A percentile compares a stretch with the other conserved stretches of the same genome.
phyloP scores from a whole-genome alignment of 2,329 filamentous ascomycete genomes.

The Aureobasidium sp. region DNA sequence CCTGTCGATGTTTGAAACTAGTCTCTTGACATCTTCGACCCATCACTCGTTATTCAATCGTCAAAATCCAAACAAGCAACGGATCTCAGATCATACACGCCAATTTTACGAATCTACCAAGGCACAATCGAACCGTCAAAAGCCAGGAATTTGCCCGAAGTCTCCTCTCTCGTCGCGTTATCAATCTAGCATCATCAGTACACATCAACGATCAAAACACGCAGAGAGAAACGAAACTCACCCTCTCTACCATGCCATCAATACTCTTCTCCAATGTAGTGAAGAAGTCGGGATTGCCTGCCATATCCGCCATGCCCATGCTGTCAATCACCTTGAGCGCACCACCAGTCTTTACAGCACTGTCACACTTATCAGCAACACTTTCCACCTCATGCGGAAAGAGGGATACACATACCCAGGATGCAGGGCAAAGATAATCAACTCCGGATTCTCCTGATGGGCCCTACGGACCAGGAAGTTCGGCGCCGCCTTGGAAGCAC shows the following conservation, averaged over 20 bases:
- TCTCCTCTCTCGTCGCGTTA: neutral
- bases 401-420: neutral
- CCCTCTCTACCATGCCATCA: neutral
- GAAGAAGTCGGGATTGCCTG: neutral
- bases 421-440: neutral
- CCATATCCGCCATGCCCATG: neutral
- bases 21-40: too few relatives aligned
- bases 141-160: neutral
- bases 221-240: neutral
- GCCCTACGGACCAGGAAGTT: neutral
- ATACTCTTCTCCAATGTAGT: neutral
- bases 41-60: too few relatives aligned
- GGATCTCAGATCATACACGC: too few relatives aligned
- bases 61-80: too few relatives aligned
- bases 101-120: neutral
- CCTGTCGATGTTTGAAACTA: too few relatives aligned
- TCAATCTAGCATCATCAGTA: neutral
- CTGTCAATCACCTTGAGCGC: neutral
- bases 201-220: neutral
- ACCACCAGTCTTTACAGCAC: neutral
- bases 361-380: neutral
- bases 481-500: neutral
- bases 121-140: neutral
- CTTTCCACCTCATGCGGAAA: neutral
- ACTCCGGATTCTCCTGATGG: neutral